Evolutionary conservation across 345 rosid species (phyloP), one percentile per base, ranked within the genome.

Genomic region (Abelmoschus esculentus): DNA sequence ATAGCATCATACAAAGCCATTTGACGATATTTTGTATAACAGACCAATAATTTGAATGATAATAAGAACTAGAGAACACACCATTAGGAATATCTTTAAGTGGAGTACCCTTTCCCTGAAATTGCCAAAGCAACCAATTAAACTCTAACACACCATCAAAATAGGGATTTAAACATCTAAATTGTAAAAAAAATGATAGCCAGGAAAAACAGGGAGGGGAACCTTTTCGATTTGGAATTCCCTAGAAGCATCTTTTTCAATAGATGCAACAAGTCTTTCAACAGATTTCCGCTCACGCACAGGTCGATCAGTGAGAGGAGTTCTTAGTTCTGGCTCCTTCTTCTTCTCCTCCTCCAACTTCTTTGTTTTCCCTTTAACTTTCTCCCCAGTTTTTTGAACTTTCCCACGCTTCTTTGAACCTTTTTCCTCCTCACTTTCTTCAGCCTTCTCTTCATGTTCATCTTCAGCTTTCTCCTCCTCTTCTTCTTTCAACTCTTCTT

Each of bases 61-160:
- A 15, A 15, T 26, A 59, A 34, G 61, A 58, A 29, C 59, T 5
- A 42, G 17, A 57, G 56, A 71, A 53, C 84, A 76, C 84, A 93
- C 97, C 97, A 70, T 86, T 93, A 54, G 98, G 98, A 68, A 93
- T 93, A 78, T 89, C 96, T 78, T 91, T 93, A 72, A 93, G 84
- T 31, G 89, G 86, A 19, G 88, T 93, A 50, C 98, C 97, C 72
- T 69, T 82, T 67, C 96, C 98, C 97, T 93, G 90, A 76, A 79
- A 76, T 77, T 73, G 75, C 56, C 76, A 84, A 72, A 69, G 66
- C 29, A 74, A 73, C 75, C 72, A 29, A 66, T 56, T 53, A 63
- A 71, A 26, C 46, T 70, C 73, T 50, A 72, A 73, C 44, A 58
- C 34, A 58, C 67, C 69, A 31, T 69, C 34, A n/a, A 61, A 60